Percentiles rank a stretch among this genome's conserved stretches.
Conservation (phyloP, 257 asterid genomes). For the Solanum pinnatisectum region DNA sequence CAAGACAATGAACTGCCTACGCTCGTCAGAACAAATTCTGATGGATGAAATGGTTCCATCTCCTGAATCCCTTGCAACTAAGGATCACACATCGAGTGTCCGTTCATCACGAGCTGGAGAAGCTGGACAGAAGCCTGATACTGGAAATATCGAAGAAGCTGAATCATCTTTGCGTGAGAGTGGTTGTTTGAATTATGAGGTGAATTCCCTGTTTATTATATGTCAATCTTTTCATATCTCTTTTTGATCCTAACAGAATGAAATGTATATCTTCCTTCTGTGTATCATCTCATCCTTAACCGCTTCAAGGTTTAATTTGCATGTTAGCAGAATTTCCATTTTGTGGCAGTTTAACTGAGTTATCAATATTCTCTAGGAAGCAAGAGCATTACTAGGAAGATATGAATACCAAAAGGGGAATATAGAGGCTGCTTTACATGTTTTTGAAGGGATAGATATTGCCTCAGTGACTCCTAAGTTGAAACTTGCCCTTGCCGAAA, state of each 20-base stretch:
- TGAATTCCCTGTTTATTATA: not conserved
- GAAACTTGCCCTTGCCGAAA: conserved; percentile 50
- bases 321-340: not conserved
- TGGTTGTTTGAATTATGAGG: conserved; percentile 76
- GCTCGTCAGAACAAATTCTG: conserved; percentile 45
- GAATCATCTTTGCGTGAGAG: conserved; percentile 81
- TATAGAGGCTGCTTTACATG: conserved; percentile 80
- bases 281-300: not conserved
- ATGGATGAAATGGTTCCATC: conserved; percentile 44
- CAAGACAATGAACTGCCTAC: conserved; percentile 54
- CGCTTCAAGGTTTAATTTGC: not conserved
- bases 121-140: conserved; percentile 46
- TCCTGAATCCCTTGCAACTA: conserved; percentile 45
- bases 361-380: conserved; percentile 52
- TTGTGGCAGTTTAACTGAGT: not conserved
- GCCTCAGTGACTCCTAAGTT: conserved; percentile 62
- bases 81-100: conserved; percentile 41
- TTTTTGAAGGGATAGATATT: conserved; percentile 87
- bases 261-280: not conserved
- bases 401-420: conserved; percentile 88
- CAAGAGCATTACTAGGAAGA: conserved; percentile 89
- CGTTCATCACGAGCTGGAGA: conserved; percentile 49
- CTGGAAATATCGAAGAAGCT: conserved; percentile 84
- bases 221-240: not conserved
- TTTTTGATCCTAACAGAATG: not conserved